Evolutionary conservation across 495 filamentous ascomycete species (phyloP), one percentile per base, ranked within the genome.

Genomic region (Oidiodendron maius): DNA sequence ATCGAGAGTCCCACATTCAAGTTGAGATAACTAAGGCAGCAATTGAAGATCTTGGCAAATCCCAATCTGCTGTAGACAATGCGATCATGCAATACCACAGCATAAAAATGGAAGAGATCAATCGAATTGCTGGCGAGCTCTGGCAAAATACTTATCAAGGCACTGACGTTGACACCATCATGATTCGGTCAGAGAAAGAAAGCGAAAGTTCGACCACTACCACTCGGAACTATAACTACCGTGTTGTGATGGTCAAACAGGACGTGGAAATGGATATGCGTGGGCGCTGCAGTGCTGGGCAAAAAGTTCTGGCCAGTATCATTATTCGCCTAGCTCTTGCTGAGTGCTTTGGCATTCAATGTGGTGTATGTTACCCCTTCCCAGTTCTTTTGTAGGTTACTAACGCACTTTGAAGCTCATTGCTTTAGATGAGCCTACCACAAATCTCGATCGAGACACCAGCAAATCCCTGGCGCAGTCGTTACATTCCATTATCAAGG

Each of bases 231-330:
- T 98, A 97, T 75, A 96, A 98, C 64, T 98, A 98, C 70, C 86
- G 94, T 46, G 93, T 98, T 0, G 89, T 86, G 69, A 99, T 99
- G 94, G 83, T 96, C 55, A 99, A 99, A 71, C 82, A 89, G 60
- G 87, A 91, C 56, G 83, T 85, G 3, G 93, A 99, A 65, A 96
- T 99, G 91, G 93, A 99, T 69, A 99, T 99, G 93, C 88, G 93
- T 50, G 93, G 93, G 9, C 85, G 93, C 25, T 99, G 93, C 74
- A 91, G 86, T 61, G 93, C 93, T 11, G 93, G 93, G 2, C 93
- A 99, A 64, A 94, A 91, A 60, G 91, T 99, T 21, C 77, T 99
- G 18, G 93, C 93, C 11, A 86, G 84, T 69, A 99, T 99, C 70
- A 94, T 99, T 68, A 97, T 99, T 63, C 90, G 93, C 3, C 76